A percentile compares a stretch with the other conserved stretches of the same genome.
Evolutionary conservation across 164 flowering plant genomes (phyloP).

Genomic region (Saururus chinensis): DNA sequence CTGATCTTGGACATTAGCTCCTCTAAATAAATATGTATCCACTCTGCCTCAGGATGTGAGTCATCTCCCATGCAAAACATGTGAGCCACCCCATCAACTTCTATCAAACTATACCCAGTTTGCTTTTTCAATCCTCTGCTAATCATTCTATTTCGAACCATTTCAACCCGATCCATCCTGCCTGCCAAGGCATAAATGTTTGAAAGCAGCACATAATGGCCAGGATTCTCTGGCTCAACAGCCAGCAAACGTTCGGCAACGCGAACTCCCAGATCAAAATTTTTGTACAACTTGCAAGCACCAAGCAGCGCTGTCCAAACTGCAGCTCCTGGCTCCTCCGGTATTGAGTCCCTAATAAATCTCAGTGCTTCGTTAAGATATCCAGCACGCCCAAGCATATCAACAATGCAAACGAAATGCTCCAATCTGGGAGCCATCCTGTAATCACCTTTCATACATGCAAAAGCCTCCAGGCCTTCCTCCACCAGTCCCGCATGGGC

Average conservation of each 20-base stretch:
- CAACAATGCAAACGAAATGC: constrained; percentile 76
- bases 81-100: constrained; percentile 33
- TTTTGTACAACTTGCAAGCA: constrained; percentile 76
- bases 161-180: constrained; percentile 53
- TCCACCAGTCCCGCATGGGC: constrained; percentile 59
- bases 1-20: constrained; percentile 41
- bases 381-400: constrained; percentile 75
- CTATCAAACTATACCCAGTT: constrained; percentile 63
- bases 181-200: constrained; percentile 69
- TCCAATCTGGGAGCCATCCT: constrained; percentile 42
- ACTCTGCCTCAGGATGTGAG: constrained; percentile 36
- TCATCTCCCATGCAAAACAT: constrained; percentile 62
- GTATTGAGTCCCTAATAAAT: constrained; percentile 23
- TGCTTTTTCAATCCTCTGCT: constrained; percentile 46
- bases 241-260: constrained; percentile 35
- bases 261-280: constrained; percentile 37
- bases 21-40: constrained; percentile 46
- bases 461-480: constrained; percentile 34
- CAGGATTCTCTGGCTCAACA: constrained; percentile 53
- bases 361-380: constrained; percentile 40
- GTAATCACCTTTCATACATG: constrained; percentile 32
- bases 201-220: constrained; percentile 66
- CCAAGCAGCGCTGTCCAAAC: constrained; percentile 79
- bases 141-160: constrained; percentile 48
- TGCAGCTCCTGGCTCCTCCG: constrained; percentile 34